Conservation (phyloP, 2,329 filamentous ascomycete species). For the Apiospora marii region DNA sequence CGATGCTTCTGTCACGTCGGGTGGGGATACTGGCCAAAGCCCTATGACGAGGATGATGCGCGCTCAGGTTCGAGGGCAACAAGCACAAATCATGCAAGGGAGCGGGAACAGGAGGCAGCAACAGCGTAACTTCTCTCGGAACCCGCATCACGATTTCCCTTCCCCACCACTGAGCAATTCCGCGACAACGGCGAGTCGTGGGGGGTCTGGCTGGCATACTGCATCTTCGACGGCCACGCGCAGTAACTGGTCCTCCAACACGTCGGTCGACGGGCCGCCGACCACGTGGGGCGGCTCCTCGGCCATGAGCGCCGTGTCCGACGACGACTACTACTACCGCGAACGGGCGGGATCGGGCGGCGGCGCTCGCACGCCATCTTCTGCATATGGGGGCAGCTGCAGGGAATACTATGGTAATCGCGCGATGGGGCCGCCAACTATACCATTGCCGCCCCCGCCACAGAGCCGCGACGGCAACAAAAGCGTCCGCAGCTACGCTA, state of each 20-base stretch:
- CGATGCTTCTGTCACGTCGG: conserved; percentile 30
- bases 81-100: neutral
- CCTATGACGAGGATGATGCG: conserved; percentile 39
- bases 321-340: conserved; percentile 33
- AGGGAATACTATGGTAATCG: neutral
- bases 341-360: neutral
- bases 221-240: conserved; percentile 26
- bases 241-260: conserved; percentile 33
- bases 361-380: conserved; percentile 30
- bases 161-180: conserved; percentile 32
- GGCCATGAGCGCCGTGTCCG: conserved; percentile 39
- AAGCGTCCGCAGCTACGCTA: conserved; percentile 36
- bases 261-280: conserved; percentile 25
- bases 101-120: neutral
- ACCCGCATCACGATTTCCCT: conserved; percentile 32
- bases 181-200: conserved; percentile 29
- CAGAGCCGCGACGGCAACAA: conserved; percentile 24
- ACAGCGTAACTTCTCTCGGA: neutral
- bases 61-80: conserved; percentile 27
- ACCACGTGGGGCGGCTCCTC: conserved; percentile 41
- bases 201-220: conserved; percentile 32
- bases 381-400: conserved; percentile 24
- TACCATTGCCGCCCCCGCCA: neutral
- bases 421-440: conserved; percentile 23
- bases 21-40: conserved; percentile 26